phyloP scores from a whole-genome alignment of 2,329 filamentous ascomycete genomes.

The Tolypocladium inflatum region DNA sequence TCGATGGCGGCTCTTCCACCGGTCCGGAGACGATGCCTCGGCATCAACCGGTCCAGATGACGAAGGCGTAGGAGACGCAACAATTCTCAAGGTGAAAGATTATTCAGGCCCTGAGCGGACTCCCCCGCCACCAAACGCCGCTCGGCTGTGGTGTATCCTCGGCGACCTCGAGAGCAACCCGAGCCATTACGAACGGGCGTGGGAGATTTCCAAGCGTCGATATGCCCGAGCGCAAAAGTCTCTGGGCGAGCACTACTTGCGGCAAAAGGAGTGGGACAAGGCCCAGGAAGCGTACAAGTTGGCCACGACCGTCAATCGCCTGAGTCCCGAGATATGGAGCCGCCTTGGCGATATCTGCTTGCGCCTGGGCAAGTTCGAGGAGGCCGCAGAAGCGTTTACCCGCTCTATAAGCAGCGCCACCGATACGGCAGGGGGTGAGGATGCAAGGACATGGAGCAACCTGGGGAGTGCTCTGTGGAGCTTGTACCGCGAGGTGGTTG shows the following conservation, averaged over 20 bases:
- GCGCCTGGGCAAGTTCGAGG: conserved; percentile 64
- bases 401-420: conserved; percentile 60
- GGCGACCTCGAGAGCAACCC: conserved; percentile 77
- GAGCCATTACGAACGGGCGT: conserved; percentile 72
- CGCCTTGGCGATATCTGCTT: conserved; percentile 82
- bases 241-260: conserved; percentile 69
- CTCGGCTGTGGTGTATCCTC: conserved; percentile 84
- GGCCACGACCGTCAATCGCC: conserved; percentile 67
- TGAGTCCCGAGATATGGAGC: conserved; percentile 82
- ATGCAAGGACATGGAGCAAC: conserved; percentile 92
- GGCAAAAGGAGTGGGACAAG: conserved; percentile 52
- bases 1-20: conserved; percentile 68
- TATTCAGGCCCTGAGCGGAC: conserved; percentile 54
- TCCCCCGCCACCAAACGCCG: conserved; percentile 70
- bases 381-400: conserved; percentile 75
- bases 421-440: conserved; percentile 64
- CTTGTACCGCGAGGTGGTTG: conserved; percentile 46
- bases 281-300: conserved; percentile 71
- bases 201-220: conserved; percentile 71
- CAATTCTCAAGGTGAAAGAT: conserved; percentile 41
- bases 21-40: conserved; percentile 30
- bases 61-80: conserved; percentile 44
- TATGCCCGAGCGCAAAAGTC: conserved; percentile 85
- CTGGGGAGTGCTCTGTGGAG: conserved; percentile 75
- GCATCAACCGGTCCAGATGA: conserved; percentile 33